Evolutionary conservation across 371 early-diverging fungal genomes (phyloP).

Genomic region (Mortierella sp.): DNA sequence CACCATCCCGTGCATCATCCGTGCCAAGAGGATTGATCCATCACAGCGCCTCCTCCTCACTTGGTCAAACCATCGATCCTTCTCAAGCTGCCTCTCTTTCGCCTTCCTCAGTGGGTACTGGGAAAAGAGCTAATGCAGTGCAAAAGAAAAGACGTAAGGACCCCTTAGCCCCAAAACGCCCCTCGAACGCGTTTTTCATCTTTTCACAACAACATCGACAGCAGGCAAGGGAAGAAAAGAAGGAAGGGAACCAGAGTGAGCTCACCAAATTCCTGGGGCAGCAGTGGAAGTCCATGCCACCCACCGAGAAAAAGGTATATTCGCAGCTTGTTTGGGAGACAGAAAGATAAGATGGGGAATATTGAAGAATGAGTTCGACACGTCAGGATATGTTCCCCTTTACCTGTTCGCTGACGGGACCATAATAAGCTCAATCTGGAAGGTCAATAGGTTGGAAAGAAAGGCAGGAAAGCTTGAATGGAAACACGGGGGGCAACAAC

Average conservation of each 20-base stretch:
- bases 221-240: slow-evolving; percentile 71
- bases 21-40: slow-evolving; percentile 1
- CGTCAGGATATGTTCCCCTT: too few species aligned
- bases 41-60: slow-evolving; percentile 14
- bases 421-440: too few species aligned
- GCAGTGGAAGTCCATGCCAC: slow-evolving; percentile 68
- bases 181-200: slow-evolving; percentile 79
- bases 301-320: slow-evolving; percentile 70
- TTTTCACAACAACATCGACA: slow-evolving; percentile 74
- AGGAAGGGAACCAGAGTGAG: slow-evolving; percentile 67
- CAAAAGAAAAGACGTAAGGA: slow-evolving; percentile 63
- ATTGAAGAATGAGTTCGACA: too few species aligned
- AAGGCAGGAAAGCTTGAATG: too few species aligned
- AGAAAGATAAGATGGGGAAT: too few species aligned
- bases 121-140: slow-evolving; percentile 22
- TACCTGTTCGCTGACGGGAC: too few species aligned
- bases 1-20: slow-evolving; percentile 35
- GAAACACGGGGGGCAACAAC: too few species aligned
- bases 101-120: slow-evolving; percentile 5
- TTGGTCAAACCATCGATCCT: slow-evolving; percentile 8
- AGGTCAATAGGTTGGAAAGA: too few species aligned
- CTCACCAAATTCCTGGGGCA: slow-evolving; percentile 67
- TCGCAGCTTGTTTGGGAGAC: too few species aligned
- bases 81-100: slow-evolving; percentile 9
- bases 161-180: slow-evolving; percentile 79